phyloP scores from a whole-genome alignment of 768 basidiomycete species.

The Leccinum incarnatum region DNA sequence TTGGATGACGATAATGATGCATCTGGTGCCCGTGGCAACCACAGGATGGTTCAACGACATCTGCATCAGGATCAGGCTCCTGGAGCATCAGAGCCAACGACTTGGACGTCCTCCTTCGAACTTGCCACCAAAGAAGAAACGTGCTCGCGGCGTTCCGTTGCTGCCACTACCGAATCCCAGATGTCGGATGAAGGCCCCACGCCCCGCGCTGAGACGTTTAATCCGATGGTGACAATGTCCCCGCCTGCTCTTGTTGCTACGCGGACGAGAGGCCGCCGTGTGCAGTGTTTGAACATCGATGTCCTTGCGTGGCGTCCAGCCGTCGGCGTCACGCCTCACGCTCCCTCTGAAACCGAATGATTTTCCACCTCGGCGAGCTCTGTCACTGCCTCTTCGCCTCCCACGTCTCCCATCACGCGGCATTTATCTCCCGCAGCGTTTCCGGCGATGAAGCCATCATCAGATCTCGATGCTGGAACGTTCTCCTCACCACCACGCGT shows the following conservation, averaged over 20 bases:
- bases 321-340: conserved; percentile 19
- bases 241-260: background rate
- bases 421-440: background rate
- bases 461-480: background rate
- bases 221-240: background rate
- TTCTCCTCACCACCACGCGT: background rate
- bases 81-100: background rate
- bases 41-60: background rate
- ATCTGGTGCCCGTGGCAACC: background rate
- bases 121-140: background rate
- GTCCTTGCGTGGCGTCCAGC: conserved; percentile 16
- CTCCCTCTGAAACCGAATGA: conserved; percentile 22
- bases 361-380: conserved; percentile 5
- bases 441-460: background rate
- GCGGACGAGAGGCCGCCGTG: conserved; percentile 1
- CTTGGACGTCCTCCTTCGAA: background rate
- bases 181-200: conserved; percentile 25
- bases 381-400: background rate
- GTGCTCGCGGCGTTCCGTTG: conserved; percentile 1
- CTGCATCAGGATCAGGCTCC: background rate
- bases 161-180: conserved; percentile 1
- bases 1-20: conserved; percentile 5
- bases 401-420: conserved; percentile 6
- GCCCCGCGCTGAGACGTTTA: conserved; percentile 23
- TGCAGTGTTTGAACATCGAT: conserved; percentile 3